Conservation (phyloP, 345 rosid genomes). For the Populus pruinosa region DNA sequence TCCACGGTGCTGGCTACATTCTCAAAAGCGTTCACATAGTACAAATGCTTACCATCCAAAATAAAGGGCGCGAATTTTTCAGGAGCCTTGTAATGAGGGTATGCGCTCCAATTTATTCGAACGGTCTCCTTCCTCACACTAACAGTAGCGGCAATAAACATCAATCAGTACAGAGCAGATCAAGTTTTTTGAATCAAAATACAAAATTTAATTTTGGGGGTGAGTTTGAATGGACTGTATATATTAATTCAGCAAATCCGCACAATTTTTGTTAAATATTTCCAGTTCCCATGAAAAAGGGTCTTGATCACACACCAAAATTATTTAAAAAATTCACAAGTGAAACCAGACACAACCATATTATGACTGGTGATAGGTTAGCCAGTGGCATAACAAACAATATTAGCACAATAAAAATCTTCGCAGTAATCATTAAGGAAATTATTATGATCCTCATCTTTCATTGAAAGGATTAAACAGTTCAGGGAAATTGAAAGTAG, state of each 20-base stretch:
- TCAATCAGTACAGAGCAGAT: constrained; percentile 5
- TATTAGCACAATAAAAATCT: no score
- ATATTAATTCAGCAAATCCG: not conserved
- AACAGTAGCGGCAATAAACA: constrained; percentile 12
- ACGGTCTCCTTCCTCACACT: constrained; percentile 64
- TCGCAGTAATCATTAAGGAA: no score
- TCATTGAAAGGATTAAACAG: not conserved
- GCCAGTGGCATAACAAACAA: no score
- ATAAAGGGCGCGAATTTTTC: constrained; percentile 83
- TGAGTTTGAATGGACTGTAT: not conserved
- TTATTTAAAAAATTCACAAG: no score
- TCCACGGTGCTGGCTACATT: constrained; percentile 94
- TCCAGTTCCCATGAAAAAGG: no score
- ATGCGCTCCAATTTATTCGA: constrained; percentile 88
- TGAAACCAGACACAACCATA: no score
- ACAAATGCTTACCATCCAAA: constrained; percentile 68
- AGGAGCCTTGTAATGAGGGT: constrained; percentile 80
- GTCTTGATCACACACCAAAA: no score
- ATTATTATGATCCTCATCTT: not conserved
- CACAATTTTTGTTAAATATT: not conserved
- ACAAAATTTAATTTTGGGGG: not conserved
- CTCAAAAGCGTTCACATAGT: constrained; percentile 89
- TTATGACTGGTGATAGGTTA: no score
- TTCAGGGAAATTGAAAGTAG: not conserved
- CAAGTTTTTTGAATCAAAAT: not conserved